Base-by-base conservation (phyloP, 768 basidiomycete genomes). In the Hysterangium stoloniferum region DNA sequence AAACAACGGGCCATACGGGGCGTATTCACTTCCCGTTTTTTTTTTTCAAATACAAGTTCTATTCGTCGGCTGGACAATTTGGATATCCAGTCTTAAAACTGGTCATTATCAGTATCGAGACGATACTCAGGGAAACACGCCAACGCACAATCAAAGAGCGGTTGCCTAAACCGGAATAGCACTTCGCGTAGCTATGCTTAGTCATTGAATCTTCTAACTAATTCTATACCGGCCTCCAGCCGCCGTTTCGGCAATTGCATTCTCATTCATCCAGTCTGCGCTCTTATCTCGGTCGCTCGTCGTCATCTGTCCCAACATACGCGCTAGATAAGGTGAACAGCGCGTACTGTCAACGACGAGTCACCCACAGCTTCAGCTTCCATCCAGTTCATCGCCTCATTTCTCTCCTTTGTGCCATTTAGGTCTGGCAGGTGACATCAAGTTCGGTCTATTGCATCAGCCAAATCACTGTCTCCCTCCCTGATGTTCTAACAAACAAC, bases 361-460 rank as follows among this genome's bases (percentile, higher is more conserved):
- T 37, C 52, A 68, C 70, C 62, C 53, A 17, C 54, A 45, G 44
- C 45, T 56, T 49, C 48, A 55, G 62, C 65, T 70, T 67, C 67
- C 69, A 73, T 53, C 29, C 59, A 61, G 48, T 53, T 63, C 12
- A 46, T 75, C 22, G 60, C 71, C 3, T 67, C 77, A 36, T 54
- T 75, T 36, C 61, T 78, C 34, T 56, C 73, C 52, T 71, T 79
- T 59, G 58, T 71, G 25, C 77, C 78, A 5, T 33, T 11, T 31
- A 8, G 27, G 64, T 37, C 71, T 66, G 35, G 62, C 55, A 25
- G 70, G 61, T 19, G 59, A 59, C 42, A 76, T 73, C 52, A 66
- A 65, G 35, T 76, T 82, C 60, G 81, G 82, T 50, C 73, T 81
- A 45, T 84, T 84, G 81, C 62, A 65, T 73, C 33, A 72, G 74